phyloP scores from a whole-genome alignment of 164 flowering plant species.

The Kalanchoe fedtschenkoi region DNA sequence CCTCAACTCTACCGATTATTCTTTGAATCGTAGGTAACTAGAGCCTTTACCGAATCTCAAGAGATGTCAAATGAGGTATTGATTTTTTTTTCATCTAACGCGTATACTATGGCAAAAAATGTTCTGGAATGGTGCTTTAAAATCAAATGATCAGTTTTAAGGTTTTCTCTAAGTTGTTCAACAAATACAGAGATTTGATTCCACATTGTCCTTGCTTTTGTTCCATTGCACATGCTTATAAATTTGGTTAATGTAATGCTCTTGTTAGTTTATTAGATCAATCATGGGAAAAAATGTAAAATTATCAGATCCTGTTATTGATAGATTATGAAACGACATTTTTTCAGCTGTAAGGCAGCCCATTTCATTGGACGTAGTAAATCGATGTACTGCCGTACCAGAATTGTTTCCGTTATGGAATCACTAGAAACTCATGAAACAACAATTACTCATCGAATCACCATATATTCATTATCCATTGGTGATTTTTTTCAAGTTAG shows the following conservation, averaged over 20 bases:
- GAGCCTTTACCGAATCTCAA: conserved; percentile 12
- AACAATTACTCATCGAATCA: no score
- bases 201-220: background rate
- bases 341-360: background rate
- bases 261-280: background rate
- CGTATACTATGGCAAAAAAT: no score
- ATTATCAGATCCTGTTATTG: background rate
- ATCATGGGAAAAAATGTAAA: background rate
- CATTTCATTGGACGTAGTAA: no score
- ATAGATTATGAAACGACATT: background rate
- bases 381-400: no score
- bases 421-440: no score
- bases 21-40: conserved; percentile 15
- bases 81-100: background rate
- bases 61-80: conserved; percentile 24
- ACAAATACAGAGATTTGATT: background rate
- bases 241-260: background rate
- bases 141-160: no score
- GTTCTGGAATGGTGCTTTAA: no score
- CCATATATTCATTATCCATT: no score
- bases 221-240: background rate
- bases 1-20: background rate
- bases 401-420: no score
- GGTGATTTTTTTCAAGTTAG: no score
- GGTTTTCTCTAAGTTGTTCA: background rate